A percentile compares a stretch with the other conserved stretches of the same genome.
These are phyloP conservation scores for Iberis pinnata DNA, from an alignment of 345 rosid species.

Conservation along the genomic window DNA sequence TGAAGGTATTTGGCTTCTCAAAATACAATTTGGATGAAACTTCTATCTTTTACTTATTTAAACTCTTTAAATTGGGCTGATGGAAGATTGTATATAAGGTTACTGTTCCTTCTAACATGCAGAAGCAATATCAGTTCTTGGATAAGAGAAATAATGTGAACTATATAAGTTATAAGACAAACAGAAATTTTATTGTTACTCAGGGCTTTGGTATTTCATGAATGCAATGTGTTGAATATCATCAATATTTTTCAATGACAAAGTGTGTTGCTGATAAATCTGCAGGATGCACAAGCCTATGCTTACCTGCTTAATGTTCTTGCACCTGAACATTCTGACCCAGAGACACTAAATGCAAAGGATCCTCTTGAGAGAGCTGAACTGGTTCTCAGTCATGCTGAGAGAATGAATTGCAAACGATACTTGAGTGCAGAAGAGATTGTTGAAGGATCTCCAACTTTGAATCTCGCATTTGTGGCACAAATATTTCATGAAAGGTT, in stretches of 20 bases:
- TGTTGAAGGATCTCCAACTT: constrained; percentile 65
- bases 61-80: background rate
- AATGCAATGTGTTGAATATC: background rate
- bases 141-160: background rate
- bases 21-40: constrained; percentile 1
- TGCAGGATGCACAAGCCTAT: constrained; percentile 87
- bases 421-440: constrained; percentile 78
- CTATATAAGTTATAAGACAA: constrained; percentile 1
- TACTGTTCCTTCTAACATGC: constrained; percentile 15
- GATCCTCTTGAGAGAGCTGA: constrained; percentile 70
- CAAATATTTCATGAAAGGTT: constrained; percentile 89
- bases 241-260: background rate
- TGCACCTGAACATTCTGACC: constrained; percentile 77
- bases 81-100: background rate
- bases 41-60: constrained; percentile 1
- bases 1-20: constrained; percentile 48
- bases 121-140: background rate
- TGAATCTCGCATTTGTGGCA: constrained; percentile 88
- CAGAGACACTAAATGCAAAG: constrained; percentile 60
- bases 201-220: constrained; percentile 1
- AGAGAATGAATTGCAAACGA: constrained; percentile 74
- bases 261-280: constrained; percentile 6
- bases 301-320: constrained; percentile 83
- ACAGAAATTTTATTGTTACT: background rate
- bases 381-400: constrained; percentile 72